These are phyloP conservation scores for Kockiozyma suomiensis DNA, from an alignment of 805 yeast species.

Conservation along the genomic window DNA sequence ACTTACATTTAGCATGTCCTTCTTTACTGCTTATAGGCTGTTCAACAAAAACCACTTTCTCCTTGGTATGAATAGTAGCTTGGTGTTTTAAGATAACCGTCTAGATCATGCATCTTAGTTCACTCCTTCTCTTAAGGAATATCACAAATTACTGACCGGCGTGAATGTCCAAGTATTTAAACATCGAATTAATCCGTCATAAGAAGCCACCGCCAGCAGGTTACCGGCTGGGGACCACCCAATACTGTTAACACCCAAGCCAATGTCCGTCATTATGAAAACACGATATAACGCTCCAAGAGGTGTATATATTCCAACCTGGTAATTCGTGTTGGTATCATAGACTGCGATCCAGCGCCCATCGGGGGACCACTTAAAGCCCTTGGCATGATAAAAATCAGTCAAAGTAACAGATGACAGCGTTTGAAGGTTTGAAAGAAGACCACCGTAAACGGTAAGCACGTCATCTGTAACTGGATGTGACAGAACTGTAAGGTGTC, in stretches of 20 bases:
- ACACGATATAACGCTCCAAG: slow-evolving; percentile 23
- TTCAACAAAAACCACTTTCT: slow-evolving; percentile 22
- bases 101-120: not conserved
- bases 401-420: slow-evolving; percentile 11
- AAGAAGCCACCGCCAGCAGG: slow-evolving; percentile 26
- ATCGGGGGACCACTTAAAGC: slow-evolving; percentile 31
- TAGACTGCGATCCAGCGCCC: slow-evolving; percentile 33
- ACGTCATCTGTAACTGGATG: slow-evolving; percentile 30
- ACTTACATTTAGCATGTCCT: slow-evolving; percentile 21
- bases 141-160: slow-evolving; percentile 19
- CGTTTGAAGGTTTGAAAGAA: not conserved
- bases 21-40: slow-evolving; percentile 22
- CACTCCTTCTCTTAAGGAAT: not conserved
- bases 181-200: slow-evolving; percentile 27
- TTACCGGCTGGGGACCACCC: slow-evolving; percentile 31
- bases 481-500: slow-evolving; percentile 26
- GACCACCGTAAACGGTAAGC: slow-evolving; percentile 25
- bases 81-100: slow-evolving; percentile 16
- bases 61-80: slow-evolving; percentile 10
- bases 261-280: slow-evolving; percentile 12
- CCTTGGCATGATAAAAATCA: slow-evolving; percentile 21
- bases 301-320: slow-evolving; percentile 27
- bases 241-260: slow-evolving; percentile 23
- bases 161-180: slow-evolving; percentile 30
- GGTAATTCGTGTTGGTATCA: slow-evolving; percentile 20